Percentiles rank a stretch among this genome's conserved stretches.
Evolutionary conservation across 305 asterid species (phyloP).

Genomic region (Rubia balearica): DNA sequence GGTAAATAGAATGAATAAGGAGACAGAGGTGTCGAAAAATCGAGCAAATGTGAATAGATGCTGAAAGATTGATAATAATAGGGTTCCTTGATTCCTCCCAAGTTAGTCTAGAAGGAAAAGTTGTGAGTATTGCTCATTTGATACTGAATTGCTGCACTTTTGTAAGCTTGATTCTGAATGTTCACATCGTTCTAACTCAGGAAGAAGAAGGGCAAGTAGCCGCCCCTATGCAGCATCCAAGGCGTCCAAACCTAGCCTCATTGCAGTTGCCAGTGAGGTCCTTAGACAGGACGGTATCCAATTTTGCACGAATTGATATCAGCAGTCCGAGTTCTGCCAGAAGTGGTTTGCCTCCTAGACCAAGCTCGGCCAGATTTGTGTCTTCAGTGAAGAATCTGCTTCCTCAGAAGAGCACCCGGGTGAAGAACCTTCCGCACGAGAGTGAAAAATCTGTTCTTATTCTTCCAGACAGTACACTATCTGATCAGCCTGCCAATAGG

Average conservation of each 20-base stretch:
- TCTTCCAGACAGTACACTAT: slow-evolving; percentile 51
- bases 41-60: neutral
- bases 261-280: slow-evolving; percentile 72
- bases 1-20: neutral
- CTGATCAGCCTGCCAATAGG: slow-evolving; percentile 68
- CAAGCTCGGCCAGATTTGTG: slow-evolving; percentile 62
- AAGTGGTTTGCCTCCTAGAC: slow-evolving; percentile 82
- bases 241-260: slow-evolving; percentile 66
- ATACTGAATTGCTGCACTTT: neutral
- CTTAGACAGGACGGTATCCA: slow-evolving; percentile 45
- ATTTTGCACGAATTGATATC: slow-evolving; percentile 47
- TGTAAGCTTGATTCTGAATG: slow-evolving; percentile 1
- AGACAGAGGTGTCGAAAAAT: neutral
- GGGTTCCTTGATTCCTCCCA: neutral
- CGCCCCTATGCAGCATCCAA: slow-evolving; percentile 52
- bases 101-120: neutral
- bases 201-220: slow-evolving; percentile 53
- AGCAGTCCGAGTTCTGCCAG: slow-evolving; percentile 62
- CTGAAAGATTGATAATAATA: neutral
- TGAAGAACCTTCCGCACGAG: slow-evolving; percentile 48
- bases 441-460: slow-evolving; percentile 71
- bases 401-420: slow-evolving; percentile 69
- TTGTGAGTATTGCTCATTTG: neutral
- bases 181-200: slow-evolving; percentile 27
- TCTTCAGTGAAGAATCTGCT: slow-evolving; percentile 69